These are phyloP conservation scores for Mycocalia duriaeana DNA, from an alignment of 1,284 basidiomycete genomes.

Conservation along the genomic window DNA sequence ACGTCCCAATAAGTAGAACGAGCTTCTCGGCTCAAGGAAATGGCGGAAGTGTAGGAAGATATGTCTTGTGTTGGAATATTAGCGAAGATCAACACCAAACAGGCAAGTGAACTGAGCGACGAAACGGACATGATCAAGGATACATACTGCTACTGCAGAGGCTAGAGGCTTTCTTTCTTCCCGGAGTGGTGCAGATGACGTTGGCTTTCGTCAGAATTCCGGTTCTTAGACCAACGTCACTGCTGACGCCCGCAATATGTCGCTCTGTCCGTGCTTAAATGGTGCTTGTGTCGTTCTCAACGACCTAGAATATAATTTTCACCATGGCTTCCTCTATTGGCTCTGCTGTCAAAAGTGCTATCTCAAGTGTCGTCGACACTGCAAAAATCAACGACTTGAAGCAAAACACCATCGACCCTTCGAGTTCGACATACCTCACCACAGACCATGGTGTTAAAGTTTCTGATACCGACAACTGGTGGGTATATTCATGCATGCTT, in stretches of 20 bases:
- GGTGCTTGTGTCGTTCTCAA: neutral
- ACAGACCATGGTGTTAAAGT: constrained; percentile 61
- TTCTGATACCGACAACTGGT: constrained; percentile 65
- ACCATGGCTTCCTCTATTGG: constrained; percentile 19
- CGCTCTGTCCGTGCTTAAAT: neutral
- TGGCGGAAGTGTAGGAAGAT: too few relatives aligned
- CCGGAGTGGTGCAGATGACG: too few relatives aligned
- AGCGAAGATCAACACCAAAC: too few relatives aligned
- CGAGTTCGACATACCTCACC: constrained; percentile 38
- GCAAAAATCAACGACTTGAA: constrained; percentile 44
- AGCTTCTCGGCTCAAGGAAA: too few relatives aligned
- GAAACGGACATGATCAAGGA: too few relatives aligned
- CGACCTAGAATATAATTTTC: neutral
- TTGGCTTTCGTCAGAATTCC: neutral
- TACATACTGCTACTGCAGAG: too few relatives aligned
- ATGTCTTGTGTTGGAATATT: too few relatives aligned
- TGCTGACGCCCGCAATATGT: neutral
- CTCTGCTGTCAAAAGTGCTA: constrained; percentile 17
- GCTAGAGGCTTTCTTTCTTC: too few relatives aligned
- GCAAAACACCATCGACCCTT: constrained; percentile 35
- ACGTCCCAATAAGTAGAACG: too few relatives aligned
- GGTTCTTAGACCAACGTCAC: neutral
- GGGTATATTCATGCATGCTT: too few relatives aligned
- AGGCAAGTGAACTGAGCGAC: too few relatives aligned
- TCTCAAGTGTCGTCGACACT: constrained; percentile 25